Evolutionary conservation across 495 filamentous ascomycete genomes (phyloP).

Genomic region (Penicillium egyptiacum): DNA sequence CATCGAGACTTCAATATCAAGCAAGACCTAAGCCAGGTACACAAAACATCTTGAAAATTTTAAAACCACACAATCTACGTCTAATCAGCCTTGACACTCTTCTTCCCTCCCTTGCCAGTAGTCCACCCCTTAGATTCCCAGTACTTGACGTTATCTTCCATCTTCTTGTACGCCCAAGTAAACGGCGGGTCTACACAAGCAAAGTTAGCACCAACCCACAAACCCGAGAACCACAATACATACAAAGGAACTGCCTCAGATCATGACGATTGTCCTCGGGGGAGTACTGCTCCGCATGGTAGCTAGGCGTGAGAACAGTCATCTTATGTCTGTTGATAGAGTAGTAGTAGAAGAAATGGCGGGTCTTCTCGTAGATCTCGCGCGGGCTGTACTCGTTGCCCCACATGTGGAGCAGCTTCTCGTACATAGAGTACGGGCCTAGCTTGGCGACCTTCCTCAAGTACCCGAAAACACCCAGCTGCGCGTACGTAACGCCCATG

Average conservation of each 20-base stretch:
- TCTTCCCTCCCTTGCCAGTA: slow-evolving; percentile 39
- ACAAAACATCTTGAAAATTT: not conserved
- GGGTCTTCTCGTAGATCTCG: slow-evolving; percentile 60
- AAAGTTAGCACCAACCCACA: not conserved
- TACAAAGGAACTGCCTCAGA: slow-evolving; percentile 57
- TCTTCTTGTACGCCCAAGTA: slow-evolving; percentile 45
- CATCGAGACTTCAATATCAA: not conserved
- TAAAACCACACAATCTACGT: not conserved
- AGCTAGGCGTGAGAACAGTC: slow-evolving; percentile 62
- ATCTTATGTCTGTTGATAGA: slow-evolving; percentile 65
- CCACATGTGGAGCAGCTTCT: slow-evolving; percentile 71
- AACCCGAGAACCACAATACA: not conserved
- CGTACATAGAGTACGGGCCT: slow-evolving; percentile 71
- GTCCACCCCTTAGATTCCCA: slow-evolving; percentile 45
- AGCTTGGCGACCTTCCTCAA: slow-evolving; percentile 72
- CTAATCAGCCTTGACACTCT: slow-evolving; percentile 44
- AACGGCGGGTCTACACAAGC: slow-evolving; percentile 34
- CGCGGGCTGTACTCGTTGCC: slow-evolving; percentile 47
- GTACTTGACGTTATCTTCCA: slow-evolving; percentile 41
- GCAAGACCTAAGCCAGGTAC: not conserved
- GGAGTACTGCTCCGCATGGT: slow-evolving; percentile 55
- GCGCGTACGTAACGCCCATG: slow-evolving; percentile 64
- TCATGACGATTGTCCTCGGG: slow-evolving; percentile 73
- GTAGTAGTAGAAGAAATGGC: slow-evolving; percentile 38
- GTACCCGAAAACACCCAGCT: slow-evolving; percentile 58